These are phyloP conservation scores for Pseudozyma pruni DNA, from an alignment of 1,284 basidiomycete genomes.

Conservation along the genomic window DNA sequence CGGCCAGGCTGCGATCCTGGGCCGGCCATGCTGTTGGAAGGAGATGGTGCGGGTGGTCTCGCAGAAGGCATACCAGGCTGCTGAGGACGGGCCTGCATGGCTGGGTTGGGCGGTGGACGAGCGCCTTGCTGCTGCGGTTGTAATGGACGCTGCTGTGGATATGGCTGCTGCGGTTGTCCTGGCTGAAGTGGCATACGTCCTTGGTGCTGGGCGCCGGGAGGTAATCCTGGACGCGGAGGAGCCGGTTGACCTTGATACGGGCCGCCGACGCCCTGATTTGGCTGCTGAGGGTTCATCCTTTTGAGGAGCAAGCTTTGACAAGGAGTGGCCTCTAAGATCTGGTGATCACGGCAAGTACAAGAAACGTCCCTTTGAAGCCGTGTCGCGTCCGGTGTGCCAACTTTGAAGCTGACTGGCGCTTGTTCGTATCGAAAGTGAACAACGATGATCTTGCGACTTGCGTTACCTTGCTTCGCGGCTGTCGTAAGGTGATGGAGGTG, in stretches of 20 bases:
- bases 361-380: too few species aligned
- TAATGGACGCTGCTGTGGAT: slow-evolving; percentile 20
- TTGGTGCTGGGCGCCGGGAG: slow-evolving; percentile 15
- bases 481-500: background rate
- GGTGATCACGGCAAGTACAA: too few species aligned
- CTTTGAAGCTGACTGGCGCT: too few species aligned
- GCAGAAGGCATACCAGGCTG: slow-evolving; percentile 33
- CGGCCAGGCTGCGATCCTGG: slow-evolving; percentile 27
- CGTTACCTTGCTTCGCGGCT: too few species aligned
- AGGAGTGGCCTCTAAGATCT: background rate
- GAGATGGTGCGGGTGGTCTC: slow-evolving; percentile 13
- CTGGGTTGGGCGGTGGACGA: slow-evolving; percentile 18
- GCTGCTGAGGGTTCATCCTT: slow-evolving; percentile 30
- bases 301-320: background rate
- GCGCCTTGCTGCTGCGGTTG: slow-evolving; percentile 21
- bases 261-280: slow-evolving; percentile 10
- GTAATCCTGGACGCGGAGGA: slow-evolving; percentile 24
- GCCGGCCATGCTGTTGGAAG: slow-evolving; percentile 20
- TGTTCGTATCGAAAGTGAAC: too few species aligned
- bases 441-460: too few species aligned
- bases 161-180: slow-evolving; percentile 28
- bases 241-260: slow-evolving; percentile 23
- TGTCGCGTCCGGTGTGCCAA: too few species aligned
- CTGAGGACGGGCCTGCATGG: slow-evolving; percentile 34
- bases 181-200: slow-evolving; percentile 13